Evolutionary conservation across 257 asterid genomes (phyloP), one percentile per base, ranked within the genome.

Genomic region (Solanum pimpinellifolium): DNA sequence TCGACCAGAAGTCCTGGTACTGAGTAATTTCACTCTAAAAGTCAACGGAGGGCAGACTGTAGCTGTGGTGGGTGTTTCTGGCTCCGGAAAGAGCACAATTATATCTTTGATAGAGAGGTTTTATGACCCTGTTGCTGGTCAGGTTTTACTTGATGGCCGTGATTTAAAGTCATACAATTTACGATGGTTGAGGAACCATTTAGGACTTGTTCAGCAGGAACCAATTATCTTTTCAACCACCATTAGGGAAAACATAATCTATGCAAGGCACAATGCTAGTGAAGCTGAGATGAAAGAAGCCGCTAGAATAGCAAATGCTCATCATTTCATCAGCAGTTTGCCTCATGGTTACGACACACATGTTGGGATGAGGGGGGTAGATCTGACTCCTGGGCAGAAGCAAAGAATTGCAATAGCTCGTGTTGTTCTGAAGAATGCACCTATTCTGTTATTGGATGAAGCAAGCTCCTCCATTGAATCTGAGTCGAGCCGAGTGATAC

Each of bases 221-320:
- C 99, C 99, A 18, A 96, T 97, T 90, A 96, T 97, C 88, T 97
- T 97, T 89, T 95, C 99, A 29, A 96, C 99, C 41, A 96, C 99
- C 59, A 92, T 97, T 70, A 91, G 98, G 92, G 99, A 97, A 84
- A 97, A 97, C 84, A 96, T 97, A 78, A 97, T 97, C 84, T 97
- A 97, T 8, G 99, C 99, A 33, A 93, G 99, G 94, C 99, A 97
- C 88, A 97, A 97, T 89, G 99, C 99, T 16, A 97, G 99, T 83
- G 99, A 97, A 93, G 99, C 98, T 7, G 99, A 97, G 96, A 94
- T 97, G 93, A 97, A 97, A 90, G 99, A 97, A 89, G 99, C 99
- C 35, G 99, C 99, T 12, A 93, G 99, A 91, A 97, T 97, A 85
- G 99, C 99, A 60, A 97, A 97, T 83, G 99, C 99, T 85, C 99